Conservation (phyloP, 2,329 filamentous ascomycete genomes). For the Chalara sp. region DNA sequence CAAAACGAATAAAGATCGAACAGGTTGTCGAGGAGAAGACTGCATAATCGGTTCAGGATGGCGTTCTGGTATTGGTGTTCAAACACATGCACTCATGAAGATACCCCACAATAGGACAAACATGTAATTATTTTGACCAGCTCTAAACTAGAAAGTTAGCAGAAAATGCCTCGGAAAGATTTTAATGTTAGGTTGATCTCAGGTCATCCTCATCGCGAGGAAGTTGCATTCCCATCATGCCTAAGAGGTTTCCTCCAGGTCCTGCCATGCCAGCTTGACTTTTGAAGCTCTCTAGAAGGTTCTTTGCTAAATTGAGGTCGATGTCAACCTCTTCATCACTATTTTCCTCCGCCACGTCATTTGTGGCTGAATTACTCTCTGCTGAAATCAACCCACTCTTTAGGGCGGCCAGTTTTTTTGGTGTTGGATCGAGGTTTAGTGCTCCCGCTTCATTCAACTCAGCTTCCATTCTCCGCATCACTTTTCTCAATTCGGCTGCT, state of each 20-base stretch:
- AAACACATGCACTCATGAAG: constrained; percentile 4
- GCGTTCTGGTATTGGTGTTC: neutral
- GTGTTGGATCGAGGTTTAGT: constrained; percentile 43
- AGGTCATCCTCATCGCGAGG: constrained; percentile 67
- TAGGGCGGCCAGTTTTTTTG: constrained; percentile 26
- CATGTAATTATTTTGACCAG: constrained; percentile 5
- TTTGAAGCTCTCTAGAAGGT: constrained; percentile 88
- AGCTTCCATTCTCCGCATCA: constrained; percentile 64
- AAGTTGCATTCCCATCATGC: constrained; percentile 75
- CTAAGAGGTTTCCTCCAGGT: constrained; percentile 80
- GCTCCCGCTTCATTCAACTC: constrained; percentile 66
- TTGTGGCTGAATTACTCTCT: constrained; percentile 17
- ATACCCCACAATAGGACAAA: constrained; percentile 13
- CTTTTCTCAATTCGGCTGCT: constrained; percentile 53
- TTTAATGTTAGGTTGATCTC: constrained; percentile 3
- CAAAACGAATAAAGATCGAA: constrained; percentile 17
- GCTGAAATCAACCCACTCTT: constrained; percentile 15
- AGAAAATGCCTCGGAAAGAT: neutral
- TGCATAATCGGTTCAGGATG: no score
- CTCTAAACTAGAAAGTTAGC: no score
- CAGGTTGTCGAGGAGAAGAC: constrained; percentile 2
- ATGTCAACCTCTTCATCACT: constrained; percentile 62
- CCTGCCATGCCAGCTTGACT: constrained; percentile 80
- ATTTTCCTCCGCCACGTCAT: constrained; percentile 30
- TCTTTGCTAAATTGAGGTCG: constrained; percentile 83